Evolutionary conservation across 2,329 filamentous ascomycete genomes (phyloP).

Genomic region (Alternaria brassicae): DNA sequence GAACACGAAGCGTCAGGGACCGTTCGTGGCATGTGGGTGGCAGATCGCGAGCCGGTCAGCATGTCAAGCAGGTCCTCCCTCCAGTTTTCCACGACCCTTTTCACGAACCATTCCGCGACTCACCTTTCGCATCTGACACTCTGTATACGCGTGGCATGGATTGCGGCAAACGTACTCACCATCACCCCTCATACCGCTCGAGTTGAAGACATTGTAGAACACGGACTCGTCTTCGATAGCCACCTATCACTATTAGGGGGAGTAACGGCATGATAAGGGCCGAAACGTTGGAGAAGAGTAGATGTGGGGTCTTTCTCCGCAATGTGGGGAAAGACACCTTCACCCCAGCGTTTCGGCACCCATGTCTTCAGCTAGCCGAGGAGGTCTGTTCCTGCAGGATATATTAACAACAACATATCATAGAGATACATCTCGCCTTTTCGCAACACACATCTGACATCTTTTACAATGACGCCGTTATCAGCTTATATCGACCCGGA

Average conservation of each 20-base stretch:
- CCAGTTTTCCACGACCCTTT: not conserved
- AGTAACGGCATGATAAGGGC: not conserved
- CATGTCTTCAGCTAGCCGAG: not conserved
- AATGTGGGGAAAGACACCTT: conserved; percentile 21
- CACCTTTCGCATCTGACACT: not conserved
- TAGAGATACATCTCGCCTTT: not conserved
- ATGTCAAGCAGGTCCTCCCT: not conserved
- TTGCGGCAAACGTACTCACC: not conserved
- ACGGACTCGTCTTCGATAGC: not conserved
- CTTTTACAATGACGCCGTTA: conserved; percentile 20
- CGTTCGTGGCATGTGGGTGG: not conserved
- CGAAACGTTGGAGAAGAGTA: conserved; percentile 9
- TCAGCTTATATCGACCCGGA: conserved; percentile 49
- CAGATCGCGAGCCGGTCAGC: not conserved
- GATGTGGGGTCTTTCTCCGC: conserved; percentile 28
- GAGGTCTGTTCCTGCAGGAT: not conserved
- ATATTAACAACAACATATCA: not conserved
- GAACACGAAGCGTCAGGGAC: not conserved
- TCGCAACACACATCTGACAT: not conserved
- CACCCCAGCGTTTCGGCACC: not conserved
- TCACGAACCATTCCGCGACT: not conserved
- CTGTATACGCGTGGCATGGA: not conserved
- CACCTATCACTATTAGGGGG: not conserved
- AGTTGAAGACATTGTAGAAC: not conserved
- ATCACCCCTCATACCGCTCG: not conserved